Percentiles rank a stretch among this genome's conserved stretches.
phyloP scores from a whole-genome alignment of 306 rosid species.

The Argentina anserina region DNA sequence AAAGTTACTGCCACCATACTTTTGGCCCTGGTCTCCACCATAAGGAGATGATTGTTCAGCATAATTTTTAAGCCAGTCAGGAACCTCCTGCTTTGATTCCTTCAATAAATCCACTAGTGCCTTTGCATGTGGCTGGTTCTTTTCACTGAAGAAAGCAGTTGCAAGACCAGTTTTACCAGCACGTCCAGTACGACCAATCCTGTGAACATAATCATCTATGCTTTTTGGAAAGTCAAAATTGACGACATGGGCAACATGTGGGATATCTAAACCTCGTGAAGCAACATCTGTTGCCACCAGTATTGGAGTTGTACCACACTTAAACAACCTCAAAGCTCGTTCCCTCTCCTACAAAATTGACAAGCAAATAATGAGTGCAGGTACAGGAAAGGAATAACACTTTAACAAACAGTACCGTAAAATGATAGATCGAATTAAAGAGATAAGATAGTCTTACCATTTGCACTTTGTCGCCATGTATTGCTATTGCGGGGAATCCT shows the following conservation, averaged over 20 bases:
- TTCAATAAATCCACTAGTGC: constrained; percentile 34
- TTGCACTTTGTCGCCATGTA: constrained; percentile 44
- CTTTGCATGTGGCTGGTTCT: constrained; percentile 35
- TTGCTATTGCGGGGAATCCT: constrained; percentile 31
- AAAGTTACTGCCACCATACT: constrained; percentile 21
- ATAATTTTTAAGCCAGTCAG: constrained; percentile 32
- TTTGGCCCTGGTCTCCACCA: constrained; percentile 12
- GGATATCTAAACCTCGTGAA: constrained; percentile 41
- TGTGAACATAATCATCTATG: constrained; percentile 43
- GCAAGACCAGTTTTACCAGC: constrained; percentile 46
- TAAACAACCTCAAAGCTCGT: constrained; percentile 31
- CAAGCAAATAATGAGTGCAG: neutral
- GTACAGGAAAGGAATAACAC: neutral
- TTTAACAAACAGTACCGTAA: neutral
- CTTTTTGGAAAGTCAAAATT: constrained; percentile 43
- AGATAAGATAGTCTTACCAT: constrained; percentile 13
- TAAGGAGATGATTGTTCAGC: constrained; percentile 14
- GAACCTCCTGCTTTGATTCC: constrained; percentile 39
- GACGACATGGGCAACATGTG: constrained; percentile 40
- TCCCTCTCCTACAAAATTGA: constrained; percentile 30
- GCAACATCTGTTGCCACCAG: constrained; percentile 38
- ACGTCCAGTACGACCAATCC: constrained; percentile 47
- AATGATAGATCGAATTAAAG: neutral
- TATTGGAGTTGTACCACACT: constrained; percentile 30
- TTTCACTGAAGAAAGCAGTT: constrained; percentile 41